Evolutionary conservation across 1,139 yeast species (phyloP), one percentile per base, ranked within the genome.

Genomic region (Candida sp.): DNA sequence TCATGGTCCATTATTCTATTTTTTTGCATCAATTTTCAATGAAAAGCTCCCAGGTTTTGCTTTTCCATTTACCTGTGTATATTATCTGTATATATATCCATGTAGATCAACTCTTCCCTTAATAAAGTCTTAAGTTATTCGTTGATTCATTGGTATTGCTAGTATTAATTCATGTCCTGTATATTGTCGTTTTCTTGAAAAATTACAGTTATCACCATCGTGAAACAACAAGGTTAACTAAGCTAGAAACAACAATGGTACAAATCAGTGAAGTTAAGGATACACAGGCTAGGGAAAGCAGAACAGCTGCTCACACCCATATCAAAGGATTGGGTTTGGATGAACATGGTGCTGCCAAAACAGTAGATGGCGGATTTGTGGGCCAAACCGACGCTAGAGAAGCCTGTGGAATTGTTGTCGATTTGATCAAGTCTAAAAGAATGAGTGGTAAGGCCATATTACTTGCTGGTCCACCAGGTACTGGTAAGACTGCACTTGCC

Each of bases 231-330:
- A 12, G 6, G n/a, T 11, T 12, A 12, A 32, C 34, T n/a, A 11
- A 12, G 19, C 19, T 15, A 9, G 30, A 36, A 39, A 22, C 25
- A 42, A 45, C 29, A 39, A 88, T 88, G 96, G 96, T 87, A 39
- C 87, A 85, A 63, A 87, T 90, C 57, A 82, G 77, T 66, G 97
- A 89, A 66, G 88, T 87, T 43, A 86, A 84, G 55, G 87, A 86
- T 43, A 52, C 63, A 21, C 49, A 51, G 36, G 72, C 66, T 33
- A 75, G 86, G 46, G 88, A 84, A 49, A 77, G 79, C 49, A 79
- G 99, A 57, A 91, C 98, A 1, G 96, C 98, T 1, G 95, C 99
- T 9, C 99, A 93, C 61, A 90, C 98, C 5, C 99, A 93, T 63
- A 93, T 93, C 73, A 88, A 87, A 63, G 98, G 98, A 3, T 78